Evolutionary conservation across 2,329 filamentous ascomycete genomes (phyloP).

Genomic region (Metarhizium sp.): DNA sequence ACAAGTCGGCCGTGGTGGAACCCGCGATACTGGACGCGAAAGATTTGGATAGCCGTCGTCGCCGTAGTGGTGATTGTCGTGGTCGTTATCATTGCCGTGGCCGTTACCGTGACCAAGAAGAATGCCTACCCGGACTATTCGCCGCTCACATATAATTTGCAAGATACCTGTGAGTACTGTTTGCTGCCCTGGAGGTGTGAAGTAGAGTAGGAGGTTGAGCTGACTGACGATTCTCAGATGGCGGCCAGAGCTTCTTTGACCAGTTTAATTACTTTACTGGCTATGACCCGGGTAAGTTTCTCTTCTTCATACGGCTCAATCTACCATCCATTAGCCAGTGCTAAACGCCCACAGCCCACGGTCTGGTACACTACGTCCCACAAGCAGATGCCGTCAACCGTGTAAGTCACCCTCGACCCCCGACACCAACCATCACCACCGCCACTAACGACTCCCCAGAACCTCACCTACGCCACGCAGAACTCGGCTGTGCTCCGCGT

Average conservation of each 20-base stretch:
- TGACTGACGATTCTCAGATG: constrained; percentile 25
- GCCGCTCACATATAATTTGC: constrained; percentile 34
- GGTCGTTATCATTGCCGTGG: constrained; percentile 37
- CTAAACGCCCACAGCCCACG: constrained; percentile 23
- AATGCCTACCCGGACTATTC: constrained; percentile 40
- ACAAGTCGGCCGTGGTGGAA: constrained; percentile 32
- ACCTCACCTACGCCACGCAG: constrained; percentile 51
- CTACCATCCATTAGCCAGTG: background rate
- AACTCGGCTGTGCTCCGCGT: constrained; percentile 48
- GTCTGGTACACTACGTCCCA: constrained; percentile 46
- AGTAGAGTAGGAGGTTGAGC: background rate
- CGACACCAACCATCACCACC: background rate
- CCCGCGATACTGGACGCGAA: constrained; percentile 43
- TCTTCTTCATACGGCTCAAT: background rate
- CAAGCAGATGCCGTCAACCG: constrained; percentile 28
- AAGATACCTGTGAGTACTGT: constrained; percentile 36
- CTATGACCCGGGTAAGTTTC: constrained; percentile 35
- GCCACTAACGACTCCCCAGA: constrained; percentile 25
- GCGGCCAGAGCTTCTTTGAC: constrained; percentile 42
- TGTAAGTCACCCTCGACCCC: constrained; percentile 20
- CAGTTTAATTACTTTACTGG: constrained; percentile 43
- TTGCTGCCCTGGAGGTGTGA: background rate
- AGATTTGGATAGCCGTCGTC: constrained; percentile 34
- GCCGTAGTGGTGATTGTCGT: constrained; percentile 34
- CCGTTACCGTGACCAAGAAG: constrained; percentile 28